A percentile compares a stretch with the other conserved stretches of the same genome.
Conservation (phyloP, 768 basidiomycete species). For the Crepidotus variabilis region DNA sequence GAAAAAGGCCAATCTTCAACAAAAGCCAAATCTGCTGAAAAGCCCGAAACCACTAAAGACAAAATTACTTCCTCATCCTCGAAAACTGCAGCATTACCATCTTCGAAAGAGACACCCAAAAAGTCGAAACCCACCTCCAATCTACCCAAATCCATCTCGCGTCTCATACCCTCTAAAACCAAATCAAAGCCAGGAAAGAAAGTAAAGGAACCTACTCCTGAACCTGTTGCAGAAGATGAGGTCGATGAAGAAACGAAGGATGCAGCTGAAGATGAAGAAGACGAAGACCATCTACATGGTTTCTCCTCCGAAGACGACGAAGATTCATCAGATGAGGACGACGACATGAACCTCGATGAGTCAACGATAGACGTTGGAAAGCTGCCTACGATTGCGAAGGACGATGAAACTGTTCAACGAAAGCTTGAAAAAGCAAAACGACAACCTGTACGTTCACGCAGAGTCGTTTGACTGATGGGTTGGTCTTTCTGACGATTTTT, state of each 20-base stretch:
- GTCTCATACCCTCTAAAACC: too few relatives aligned
- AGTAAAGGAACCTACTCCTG: background rate
- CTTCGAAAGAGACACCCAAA: too few relatives aligned
- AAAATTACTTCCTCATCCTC: background rate
- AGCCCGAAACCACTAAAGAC: slow-evolving; percentile 11
- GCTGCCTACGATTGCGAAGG: slow-evolving; percentile 85
- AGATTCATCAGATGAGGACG: slow-evolving; percentile 76
- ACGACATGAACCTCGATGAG: slow-evolving; percentile 46
- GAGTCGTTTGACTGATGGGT: background rate
- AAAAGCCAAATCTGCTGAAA: slow-evolving; percentile 15
- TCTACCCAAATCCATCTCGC: too few relatives aligned
- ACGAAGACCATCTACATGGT: slow-evolving; percentile 54
- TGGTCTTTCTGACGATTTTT: slow-evolving; percentile 5
- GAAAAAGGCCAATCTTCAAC: background rate
- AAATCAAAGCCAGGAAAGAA: too few relatives aligned
- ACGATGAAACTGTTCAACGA: slow-evolving; percentile 73
- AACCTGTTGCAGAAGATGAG: background rate
- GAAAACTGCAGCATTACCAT: too few relatives aligned
- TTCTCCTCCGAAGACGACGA: slow-evolving; percentile 76
- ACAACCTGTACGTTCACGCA: slow-evolving; percentile 53
- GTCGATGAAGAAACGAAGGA: slow-evolving; percentile 1
- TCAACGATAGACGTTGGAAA: slow-evolving; percentile 61
- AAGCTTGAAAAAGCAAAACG: slow-evolving; percentile 58
- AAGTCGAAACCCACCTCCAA: too few relatives aligned
- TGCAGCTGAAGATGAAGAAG: slow-evolving; percentile 17